Evolutionary conservation across 2,329 filamentous ascomycete genomes (phyloP).

Genomic region (Fusarium udum): DNA sequence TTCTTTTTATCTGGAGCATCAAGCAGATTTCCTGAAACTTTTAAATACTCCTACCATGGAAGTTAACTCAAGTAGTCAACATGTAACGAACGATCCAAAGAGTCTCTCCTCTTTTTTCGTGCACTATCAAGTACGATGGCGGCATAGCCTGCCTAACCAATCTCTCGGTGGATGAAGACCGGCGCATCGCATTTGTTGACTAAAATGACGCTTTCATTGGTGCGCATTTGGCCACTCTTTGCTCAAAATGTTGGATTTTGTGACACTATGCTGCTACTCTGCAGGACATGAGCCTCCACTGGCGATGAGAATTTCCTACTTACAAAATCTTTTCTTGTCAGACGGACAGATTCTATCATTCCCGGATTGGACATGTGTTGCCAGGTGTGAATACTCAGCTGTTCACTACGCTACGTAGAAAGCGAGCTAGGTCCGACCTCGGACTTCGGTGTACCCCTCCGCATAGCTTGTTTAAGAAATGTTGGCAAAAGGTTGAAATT

Average conservation of each 20-base stretch:
- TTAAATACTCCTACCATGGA: not conserved
- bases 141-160: slow-evolving; percentile 28
- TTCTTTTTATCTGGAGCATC: not conserved
- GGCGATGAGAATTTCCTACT: not conserved
- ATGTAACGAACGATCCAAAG: not conserved
- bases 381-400: slow-evolving; percentile 17
- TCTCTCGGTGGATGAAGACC: slow-evolving; percentile 31
- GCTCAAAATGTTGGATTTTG: slow-evolving; percentile 23
- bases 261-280: slow-evolving; percentile 7
- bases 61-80: not conserved
- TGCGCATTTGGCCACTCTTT: slow-evolving; percentile 39
- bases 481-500: slow-evolving; percentile 24
- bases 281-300: slow-evolving; percentile 12
- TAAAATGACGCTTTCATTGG: slow-evolving; percentile 41
- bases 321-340: slow-evolving; percentile 10
- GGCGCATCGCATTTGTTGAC: slow-evolving; percentile 32
- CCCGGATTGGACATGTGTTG: slow-evolving; percentile 10
- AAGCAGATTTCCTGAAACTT: not conserved
- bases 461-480: slow-evolving; percentile 10
- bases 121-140: slow-evolving; percentile 3
- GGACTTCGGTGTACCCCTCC: slow-evolving; percentile 40
- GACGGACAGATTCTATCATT: not conserved
- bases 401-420: not conserved
- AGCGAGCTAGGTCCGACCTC: slow-evolving; percentile 39
- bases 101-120: not conserved